A percentile compares a stretch with the other conserved stretches of the same genome.
Conservation (phyloP, 2,329 filamentous ascomycete genomes). For the Nemania sp. region DNA sequence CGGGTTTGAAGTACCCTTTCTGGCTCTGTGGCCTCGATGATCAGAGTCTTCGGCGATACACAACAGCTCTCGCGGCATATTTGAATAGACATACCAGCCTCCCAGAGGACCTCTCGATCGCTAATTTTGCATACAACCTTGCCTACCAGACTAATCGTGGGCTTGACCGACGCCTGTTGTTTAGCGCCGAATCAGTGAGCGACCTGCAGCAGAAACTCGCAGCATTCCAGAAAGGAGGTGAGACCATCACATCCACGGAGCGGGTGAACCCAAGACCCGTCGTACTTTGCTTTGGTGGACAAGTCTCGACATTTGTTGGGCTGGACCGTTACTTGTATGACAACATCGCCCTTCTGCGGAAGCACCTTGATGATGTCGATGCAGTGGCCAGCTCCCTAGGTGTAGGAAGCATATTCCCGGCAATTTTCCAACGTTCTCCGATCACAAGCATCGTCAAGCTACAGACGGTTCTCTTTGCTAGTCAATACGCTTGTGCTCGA, state of each 20-base stretch:
- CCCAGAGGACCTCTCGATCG: slow-evolving; percentile 12
- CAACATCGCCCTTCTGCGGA: slow-evolving; percentile 28
- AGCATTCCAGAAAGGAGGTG: slow-evolving; percentile 1
- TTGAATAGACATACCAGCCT: background rate
- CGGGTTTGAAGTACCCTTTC: slow-evolving; percentile 22
- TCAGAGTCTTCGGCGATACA: slow-evolving; percentile 29
- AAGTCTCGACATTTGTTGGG: slow-evolving; percentile 39
- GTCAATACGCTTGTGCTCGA: slow-evolving; percentile 45
- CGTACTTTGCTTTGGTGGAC: slow-evolving; percentile 45
- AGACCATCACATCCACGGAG: slow-evolving; percentile 4
- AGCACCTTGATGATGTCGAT: slow-evolving; percentile 35
- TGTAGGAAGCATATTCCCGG: slow-evolving; percentile 37
- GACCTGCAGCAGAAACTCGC: slow-evolving; percentile 36
- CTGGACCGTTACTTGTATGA: slow-evolving; percentile 42
- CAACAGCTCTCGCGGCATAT: slow-evolving; percentile 22
- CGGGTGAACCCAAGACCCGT: slow-evolving; percentile 33
- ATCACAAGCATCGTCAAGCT: slow-evolving; percentile 39
- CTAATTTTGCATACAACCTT: slow-evolving; percentile 42
- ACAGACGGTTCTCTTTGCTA: slow-evolving; percentile 47
- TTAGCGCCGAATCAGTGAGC: slow-evolving; percentile 34
- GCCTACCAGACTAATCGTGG: slow-evolving; percentile 38
- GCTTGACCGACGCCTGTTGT: slow-evolving; percentile 32
- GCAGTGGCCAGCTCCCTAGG: slow-evolving; percentile 23
- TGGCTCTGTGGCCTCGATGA: slow-evolving; percentile 31
- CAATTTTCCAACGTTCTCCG: slow-evolving; percentile 38